Conservation (phyloP, 1,284 basidiomycete species). For the Cryptococcus sp. region DNA sequence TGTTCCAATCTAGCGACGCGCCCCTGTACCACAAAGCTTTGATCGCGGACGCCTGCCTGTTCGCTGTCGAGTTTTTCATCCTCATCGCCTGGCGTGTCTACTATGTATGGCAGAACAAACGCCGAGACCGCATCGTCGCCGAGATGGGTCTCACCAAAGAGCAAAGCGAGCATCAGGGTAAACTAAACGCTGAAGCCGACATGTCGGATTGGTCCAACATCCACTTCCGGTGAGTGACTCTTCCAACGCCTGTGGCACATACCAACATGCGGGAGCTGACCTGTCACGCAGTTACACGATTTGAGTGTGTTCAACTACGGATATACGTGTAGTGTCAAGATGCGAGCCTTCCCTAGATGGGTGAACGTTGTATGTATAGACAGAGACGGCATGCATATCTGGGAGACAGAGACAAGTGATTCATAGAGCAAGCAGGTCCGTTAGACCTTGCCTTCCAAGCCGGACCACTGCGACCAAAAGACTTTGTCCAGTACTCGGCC, state of each 20-base stretch:
- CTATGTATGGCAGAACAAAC: constrained; percentile 1
- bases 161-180: constrained; percentile 5
- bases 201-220: constrained; percentile 17
- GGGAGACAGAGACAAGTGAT: too few species aligned
- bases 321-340: too few species aligned
- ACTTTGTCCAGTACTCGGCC: not conserved
- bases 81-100: constrained; percentile 1
- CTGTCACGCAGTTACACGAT: too few species aligned
- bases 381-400: too few species aligned
- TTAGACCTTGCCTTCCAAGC: not conserved
- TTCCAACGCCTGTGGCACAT: too few species aligned
- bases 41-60: constrained; percentile 8
- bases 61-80: constrained; percentile 8
- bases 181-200: constrained; percentile 2
- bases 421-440: too few species aligned
- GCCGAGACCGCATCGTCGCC: constrained; percentile 6
- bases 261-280: too few species aligned
- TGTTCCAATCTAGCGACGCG: constrained; percentile 13
- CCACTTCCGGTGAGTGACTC: constrained; percentile 12
- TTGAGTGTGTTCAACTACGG: too few species aligned
- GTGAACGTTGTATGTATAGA: too few species aligned
- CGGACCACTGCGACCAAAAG: not conserved
- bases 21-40: constrained; percentile 8
- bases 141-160: constrained; percentile 5
- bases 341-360: too few species aligned